phyloP scores from a whole-genome alignment of 2,329 filamentous ascomycete genomes.

The Ceratocystis variospora region DNA sequence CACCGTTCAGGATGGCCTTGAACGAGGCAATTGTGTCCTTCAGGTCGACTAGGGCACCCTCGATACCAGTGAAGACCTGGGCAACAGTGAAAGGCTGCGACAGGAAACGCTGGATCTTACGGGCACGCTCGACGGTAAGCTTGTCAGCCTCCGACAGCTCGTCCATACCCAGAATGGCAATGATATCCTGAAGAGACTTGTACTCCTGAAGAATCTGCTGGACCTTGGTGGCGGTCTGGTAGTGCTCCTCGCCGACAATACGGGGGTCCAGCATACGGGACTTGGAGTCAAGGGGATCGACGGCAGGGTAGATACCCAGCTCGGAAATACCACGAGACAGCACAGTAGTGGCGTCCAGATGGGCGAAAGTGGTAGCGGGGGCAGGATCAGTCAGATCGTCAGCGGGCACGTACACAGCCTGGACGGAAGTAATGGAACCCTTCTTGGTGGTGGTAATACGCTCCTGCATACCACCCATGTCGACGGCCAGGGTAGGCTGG shows the following conservation, averaged over 20 bases:
- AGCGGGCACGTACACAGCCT: conserved; percentile 99
- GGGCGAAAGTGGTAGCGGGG: conserved; percentile 97
- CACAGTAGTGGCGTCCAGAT: conserved; percentile 99
- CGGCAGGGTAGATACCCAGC: conserved; percentile 99
- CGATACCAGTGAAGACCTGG: conserved; percentile 76
- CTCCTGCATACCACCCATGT: conserved; percentile 99
- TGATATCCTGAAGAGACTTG: conserved; percentile 99
- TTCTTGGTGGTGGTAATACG: conserved; percentile 99
- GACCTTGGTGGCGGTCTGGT: conserved; percentile 83
- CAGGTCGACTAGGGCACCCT: conserved; percentile 92
- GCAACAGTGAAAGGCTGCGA: conserved; percentile 93
- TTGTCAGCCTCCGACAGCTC: conserved; percentile 98
- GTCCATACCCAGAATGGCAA: conserved; percentile 99
- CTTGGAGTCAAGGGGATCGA: conserved; percentile 99
- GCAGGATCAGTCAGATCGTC: conserved; percentile 99
- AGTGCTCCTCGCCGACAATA: conserved; percentile 97
- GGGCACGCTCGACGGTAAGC: conserved; percentile 99
- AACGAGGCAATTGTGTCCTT: conserved; percentile 97
- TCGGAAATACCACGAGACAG: conserved; percentile 99
- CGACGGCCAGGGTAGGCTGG: conserved; percentile 94
- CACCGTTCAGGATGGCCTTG: conserved; percentile 91
- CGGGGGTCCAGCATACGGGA: conserved; percentile 98
- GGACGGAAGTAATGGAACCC: conserved; percentile 98
- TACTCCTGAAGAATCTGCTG: conserved; percentile 99
- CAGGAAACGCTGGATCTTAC: conserved; percentile 99